Evolutionary conservation across 495 filamentous ascomycete species (phyloP), one percentile per base, ranked within the genome.

Genomic region (Opeltia flavorubescens): DNA sequence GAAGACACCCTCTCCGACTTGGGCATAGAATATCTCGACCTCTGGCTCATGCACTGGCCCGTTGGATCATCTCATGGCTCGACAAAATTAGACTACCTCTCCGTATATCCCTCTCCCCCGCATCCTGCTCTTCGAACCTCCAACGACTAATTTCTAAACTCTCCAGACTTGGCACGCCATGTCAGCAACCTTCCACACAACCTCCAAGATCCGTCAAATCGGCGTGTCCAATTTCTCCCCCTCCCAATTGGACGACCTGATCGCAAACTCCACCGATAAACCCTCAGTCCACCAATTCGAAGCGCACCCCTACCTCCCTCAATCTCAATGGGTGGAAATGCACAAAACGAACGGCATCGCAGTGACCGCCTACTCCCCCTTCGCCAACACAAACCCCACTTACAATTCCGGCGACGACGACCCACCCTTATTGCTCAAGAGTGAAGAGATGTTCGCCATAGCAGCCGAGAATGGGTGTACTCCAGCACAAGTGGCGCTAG

Each of bases 1-100:
- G 62, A 77, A 34, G 58, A 64, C 35, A 68, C 70, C 4, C 66
- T 83, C 39, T 47, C 67, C 38, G 76, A 76, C 45, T 69, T 87
- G 41, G 68, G 68, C 24, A 61, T 80, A 5, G 70, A 77, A 47
- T 85, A 89, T 53, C 56, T 86, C 36, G 83, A 89, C 56, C 65
- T 83, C 0, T 86, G 78, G 57, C 67, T 83, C 39, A 72, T 83
- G 51, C 80, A 85, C 61, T 84, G 76, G 77, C 81, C 81, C 39
- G 69, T 77, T 3, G 48, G 36, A 5, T 48, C 31, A 13, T 23
- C 42, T 0, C 25, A 20, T 11, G 30, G 34, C 0, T 33, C 18
- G 4, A 52, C 42, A 4, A 28, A 35, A 28, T 49, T 57, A 25
- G 38, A 51, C 26, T 57, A 57, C 25, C 23, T 57, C 38, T 23